Evolutionary conservation across 2,329 filamentous ascomycete species (phyloP), one percentile per base, ranked within the genome.

Genomic region (Pestalotiopsis sp.): DNA sequence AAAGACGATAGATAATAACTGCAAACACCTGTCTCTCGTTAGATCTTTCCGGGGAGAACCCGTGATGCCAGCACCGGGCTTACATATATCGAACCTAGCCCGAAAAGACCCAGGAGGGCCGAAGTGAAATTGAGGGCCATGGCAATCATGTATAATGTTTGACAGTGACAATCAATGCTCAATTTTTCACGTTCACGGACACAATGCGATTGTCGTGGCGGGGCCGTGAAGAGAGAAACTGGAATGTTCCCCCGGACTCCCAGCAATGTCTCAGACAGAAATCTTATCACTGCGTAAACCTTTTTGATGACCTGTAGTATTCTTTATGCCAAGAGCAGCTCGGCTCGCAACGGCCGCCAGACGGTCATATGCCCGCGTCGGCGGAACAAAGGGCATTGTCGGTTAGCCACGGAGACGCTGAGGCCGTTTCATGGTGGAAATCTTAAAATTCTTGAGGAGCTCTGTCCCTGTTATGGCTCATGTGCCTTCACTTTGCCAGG

Each of bases 1-100:
- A 89, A 68, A 91, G 72, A 67, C 88, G 83, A 75, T 91, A 91
- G 58, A 88, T 72, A 64, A 84, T 75, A 38, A 88, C 73, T 55
- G 78, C 79, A 66, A 68, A 36, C 27, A 64, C 52, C 76, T 78
- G n/a, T 20, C 14, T 38, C 11, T 23, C 20, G 59, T 41, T 7
- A 38, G 6, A n/a, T 9, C n/a, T 6, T 41, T n/a, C 3, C 31
- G 59, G 12, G 3, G 27, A 17, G 39, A 45, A 0, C 6, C 31
- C 7, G 31, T 5, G 20, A 11, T 17, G 38, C n/a, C 12, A 4
- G 38, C 3, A 14, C 4, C n/a, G 25, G 5, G 14, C 61, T 64
- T 31, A 64, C 61, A 45, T 64, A 64, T 64, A 9, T 49, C 12
- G 61, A 14, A 7, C 61, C 39, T 4, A 52, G n/a, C 25, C 38